Percentiles rank a stretch among this genome's conserved stretches.
Evolutionary conservation across 495 filamentous ascomycete species (phyloP).

Genomic region (Delitschia confertaspora): DNA sequence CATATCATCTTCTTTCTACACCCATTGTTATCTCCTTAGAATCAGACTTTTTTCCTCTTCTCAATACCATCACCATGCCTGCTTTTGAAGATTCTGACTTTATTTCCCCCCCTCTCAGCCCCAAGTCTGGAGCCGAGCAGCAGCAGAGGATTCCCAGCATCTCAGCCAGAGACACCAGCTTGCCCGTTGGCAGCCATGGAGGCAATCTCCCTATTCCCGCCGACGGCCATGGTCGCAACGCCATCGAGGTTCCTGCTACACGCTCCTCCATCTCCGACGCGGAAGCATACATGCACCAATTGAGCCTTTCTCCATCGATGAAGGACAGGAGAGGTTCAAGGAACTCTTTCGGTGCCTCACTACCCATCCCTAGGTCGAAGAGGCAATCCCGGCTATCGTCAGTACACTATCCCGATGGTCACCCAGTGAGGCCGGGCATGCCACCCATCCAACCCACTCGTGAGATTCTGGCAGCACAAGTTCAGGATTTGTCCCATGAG

Average conservation of each 20-base stretch:
- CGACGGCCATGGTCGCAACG: constrained; percentile 38
- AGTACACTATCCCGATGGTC: constrained; percentile 38
- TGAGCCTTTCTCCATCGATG: constrained; percentile 58
- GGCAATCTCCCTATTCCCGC: constrained; percentile 42
- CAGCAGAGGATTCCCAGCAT: too few relatives aligned
- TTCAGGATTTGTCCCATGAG: constrained; percentile 61
- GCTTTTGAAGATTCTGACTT: constrained; percentile 53
- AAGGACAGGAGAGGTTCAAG: constrained; percentile 59
- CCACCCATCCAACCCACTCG: constrained; percentile 47
- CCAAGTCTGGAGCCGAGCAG: constrained; percentile 35
- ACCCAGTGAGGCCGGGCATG: constrained; percentile 39
- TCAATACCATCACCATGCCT: constrained; percentile 45
- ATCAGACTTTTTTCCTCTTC: not conserved
- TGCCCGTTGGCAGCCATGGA: constrained; percentile 22
- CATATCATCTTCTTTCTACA: not conserved
- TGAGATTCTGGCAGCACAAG: constrained; percentile 61
- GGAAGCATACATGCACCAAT: constrained; percentile 61
- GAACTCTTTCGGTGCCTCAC: constrained; percentile 70
- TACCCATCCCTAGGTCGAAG: constrained; percentile 68
- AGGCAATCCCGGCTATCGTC: constrained; percentile 58
- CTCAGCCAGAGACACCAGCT: too few relatives aligned
- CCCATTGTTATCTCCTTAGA: not conserved
- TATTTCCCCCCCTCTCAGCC: constrained; percentile 31
- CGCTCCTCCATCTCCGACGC: constrained; percentile 62
- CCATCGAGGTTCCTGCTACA: constrained; percentile 64